Base-by-base conservation (phyloP, 2,329 filamentous ascomycete species). In the Paracamarosporium sp. region DNA sequence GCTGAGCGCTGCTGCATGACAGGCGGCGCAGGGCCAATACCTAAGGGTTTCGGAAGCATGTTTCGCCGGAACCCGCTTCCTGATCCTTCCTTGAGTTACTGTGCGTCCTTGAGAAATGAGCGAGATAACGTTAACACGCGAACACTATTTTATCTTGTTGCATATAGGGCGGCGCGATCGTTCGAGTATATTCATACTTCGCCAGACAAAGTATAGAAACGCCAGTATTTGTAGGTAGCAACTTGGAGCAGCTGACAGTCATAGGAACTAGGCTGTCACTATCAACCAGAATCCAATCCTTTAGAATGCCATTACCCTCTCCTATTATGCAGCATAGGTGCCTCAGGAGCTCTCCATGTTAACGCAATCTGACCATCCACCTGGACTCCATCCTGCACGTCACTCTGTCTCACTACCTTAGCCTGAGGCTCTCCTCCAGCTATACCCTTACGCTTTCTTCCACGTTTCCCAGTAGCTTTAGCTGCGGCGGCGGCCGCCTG, bases 1-100 rank as follows among this genome's bases (percentile, higher is more conserved):
- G 58, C 62, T 51, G 48, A 60, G 46, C 53, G 61, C 62, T 56
- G 46, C 56, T 30, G 51, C 38, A 50, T 45, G 35, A 53, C 36
- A 25, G n/a, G 36, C 27, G 20, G 31, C 31, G 31, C n/a, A 13
- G 53, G 35, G 6, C 20, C 30, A 13, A 28, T 33, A 33, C 28
- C 28, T 30, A 20, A 47, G 31, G 45, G 25, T 13, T 41, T 36
- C 25, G 15, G 46, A 51, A 51, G 11, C 44, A 50, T 22, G 45
- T 56, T 50, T 35, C 36, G 35, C 45, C 33, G 22, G 44, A 35
- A 31, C 28, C 28, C 24, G 17, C 33, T 55, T 33, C 31, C 31
- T 33, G 31, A 33, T 33, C 31, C 31, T 5, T 33, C 13, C 41
- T n/a, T 24, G 20, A 15, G 13, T 45, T 27, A 27, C 4, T 46